These are phyloP conservation scores for Raddia distichophylla DNA, from an alignment of 176 grass and related monocot genomes.

Conservation along the genomic window DNA sequence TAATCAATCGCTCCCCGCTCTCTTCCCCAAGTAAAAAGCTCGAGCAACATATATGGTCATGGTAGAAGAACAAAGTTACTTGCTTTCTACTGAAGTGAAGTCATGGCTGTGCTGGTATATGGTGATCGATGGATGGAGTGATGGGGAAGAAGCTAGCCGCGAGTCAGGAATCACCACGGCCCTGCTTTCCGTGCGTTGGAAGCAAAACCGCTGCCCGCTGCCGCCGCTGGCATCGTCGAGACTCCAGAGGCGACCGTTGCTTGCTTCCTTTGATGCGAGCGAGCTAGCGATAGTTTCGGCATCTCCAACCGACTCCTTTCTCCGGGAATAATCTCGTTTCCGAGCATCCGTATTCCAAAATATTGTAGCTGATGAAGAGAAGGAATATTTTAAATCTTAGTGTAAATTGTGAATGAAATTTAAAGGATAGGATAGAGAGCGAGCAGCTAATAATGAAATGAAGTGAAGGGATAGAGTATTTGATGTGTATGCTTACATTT, in stretches of 20 bases:
- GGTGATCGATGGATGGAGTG: constrained; percentile 26
- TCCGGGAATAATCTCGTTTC: too few species aligned
- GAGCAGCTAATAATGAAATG: too few species aligned
- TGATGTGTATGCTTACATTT: too few species aligned
- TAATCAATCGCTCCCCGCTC: background rate
- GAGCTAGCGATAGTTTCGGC: background rate
- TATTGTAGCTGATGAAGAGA: too few species aligned
- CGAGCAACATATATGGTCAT: background rate
- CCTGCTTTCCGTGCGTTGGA: constrained; percentile 37
- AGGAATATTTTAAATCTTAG: too few species aligned
- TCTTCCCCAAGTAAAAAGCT: background rate
- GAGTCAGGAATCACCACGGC: background rate
- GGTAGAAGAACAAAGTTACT: background rate
- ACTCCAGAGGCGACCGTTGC: background rate
- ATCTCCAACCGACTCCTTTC: too few species aligned
- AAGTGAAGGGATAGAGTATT: too few species aligned
- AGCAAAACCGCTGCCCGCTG: constrained; percentile 28
- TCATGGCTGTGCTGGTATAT: too few species aligned
- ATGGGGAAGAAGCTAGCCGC: background rate
- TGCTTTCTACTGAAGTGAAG: too few species aligned
- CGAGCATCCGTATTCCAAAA: too few species aligned
- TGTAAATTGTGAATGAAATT: too few species aligned
- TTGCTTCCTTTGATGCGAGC: background rate
- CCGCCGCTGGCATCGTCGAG: background rate
- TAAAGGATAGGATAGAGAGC: too few species aligned